phyloP scores from a whole-genome alignment of 139 green algal species.

The Edaphochlamys debaryana region DNA sequence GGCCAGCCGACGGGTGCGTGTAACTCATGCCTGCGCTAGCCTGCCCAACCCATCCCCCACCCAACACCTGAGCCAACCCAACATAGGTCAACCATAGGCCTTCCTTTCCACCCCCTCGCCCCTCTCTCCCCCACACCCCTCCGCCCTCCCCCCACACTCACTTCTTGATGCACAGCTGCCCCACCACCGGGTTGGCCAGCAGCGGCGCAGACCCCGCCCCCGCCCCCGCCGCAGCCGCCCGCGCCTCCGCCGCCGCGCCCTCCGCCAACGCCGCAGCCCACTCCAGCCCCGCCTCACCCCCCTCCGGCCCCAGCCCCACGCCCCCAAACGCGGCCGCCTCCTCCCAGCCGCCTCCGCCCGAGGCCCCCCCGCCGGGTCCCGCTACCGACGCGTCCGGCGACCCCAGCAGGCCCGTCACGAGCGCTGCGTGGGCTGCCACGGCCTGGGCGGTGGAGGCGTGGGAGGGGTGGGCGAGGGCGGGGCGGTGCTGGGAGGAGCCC shows the following conservation, averaged over 20 bases:
- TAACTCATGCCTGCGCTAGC: too few relatives aligned
- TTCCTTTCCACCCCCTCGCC: too few relatives aligned
- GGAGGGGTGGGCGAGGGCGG: too few relatives aligned
- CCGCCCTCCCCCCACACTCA: constrained; percentile 29
- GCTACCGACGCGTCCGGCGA: too few relatives aligned
- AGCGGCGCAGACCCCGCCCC: constrained; percentile 43
- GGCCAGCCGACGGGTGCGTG: too few relatives aligned
- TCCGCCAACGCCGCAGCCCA: constrained; percentile 15
- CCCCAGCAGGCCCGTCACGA: not conserved
- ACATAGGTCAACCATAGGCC: too few relatives aligned
- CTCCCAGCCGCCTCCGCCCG: not conserved
- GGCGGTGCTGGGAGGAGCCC: too few relatives aligned
- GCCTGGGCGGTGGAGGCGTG: constrained; percentile 2
- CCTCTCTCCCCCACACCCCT: too few relatives aligned
- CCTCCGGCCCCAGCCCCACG: not conserved
- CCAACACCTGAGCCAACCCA: too few relatives aligned
- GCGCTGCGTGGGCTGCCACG: not conserved
- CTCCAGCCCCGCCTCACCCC: constrained; percentile 11
- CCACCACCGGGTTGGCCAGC: constrained; percentile 54
- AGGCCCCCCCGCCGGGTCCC: too few relatives aligned
- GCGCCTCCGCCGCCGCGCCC: constrained; percentile 3
- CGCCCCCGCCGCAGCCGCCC: not conserved
- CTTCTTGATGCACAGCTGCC: constrained; percentile 70
- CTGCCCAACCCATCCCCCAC: too few relatives aligned
- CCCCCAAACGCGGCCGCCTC: not conserved